A percentile compares a stretch with the other conserved stretches of the same genome.
These are phyloP conservation scores for Neonectria punicea DNA, from an alignment of 2,329 filamentous ascomycete genomes.

Conservation along the genomic window DNA sequence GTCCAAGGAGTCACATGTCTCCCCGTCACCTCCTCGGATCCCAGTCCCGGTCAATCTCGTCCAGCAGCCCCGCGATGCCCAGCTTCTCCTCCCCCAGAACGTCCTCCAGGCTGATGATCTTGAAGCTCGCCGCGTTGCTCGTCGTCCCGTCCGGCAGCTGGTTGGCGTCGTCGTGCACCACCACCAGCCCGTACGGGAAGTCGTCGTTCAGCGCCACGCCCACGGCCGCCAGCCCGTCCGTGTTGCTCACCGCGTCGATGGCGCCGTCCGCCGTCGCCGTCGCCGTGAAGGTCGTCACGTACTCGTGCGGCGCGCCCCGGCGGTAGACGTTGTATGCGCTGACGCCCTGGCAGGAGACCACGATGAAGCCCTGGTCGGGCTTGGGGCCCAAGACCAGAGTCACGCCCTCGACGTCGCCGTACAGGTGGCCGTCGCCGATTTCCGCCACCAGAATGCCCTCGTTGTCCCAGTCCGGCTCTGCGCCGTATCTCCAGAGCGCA, in stretches of 20 bases:
- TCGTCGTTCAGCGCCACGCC: constrained; percentile 53
- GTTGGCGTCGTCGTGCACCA: constrained; percentile 65
- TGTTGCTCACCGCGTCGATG: constrained; percentile 63
- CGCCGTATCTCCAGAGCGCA: constrained; percentile 63
- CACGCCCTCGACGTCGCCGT: constrained; percentile 65
- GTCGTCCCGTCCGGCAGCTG: constrained; percentile 58
- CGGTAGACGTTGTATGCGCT: constrained; percentile 63
- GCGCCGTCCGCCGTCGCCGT: constrained; percentile 52
- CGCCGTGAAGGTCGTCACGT: constrained; percentile 61
- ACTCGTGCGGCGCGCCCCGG: constrained; percentile 59
- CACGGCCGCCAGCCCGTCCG: constrained; percentile 61
- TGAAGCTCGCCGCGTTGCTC: constrained; percentile 60
- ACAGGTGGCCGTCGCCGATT: constrained; percentile 59
- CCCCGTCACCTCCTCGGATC: constrained; percentile 43
- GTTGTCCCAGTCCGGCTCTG: constrained; percentile 56
- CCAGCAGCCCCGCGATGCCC: constrained; percentile 43
- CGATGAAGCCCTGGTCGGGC: constrained; percentile 57
- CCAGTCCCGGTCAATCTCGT: constrained; percentile 52
- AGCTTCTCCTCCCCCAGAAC: constrained; percentile 48
- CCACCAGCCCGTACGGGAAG: constrained; percentile 58
- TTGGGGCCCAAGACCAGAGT: constrained; percentile 59
- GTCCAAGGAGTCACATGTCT: background rate
- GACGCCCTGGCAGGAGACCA: constrained; percentile 64
- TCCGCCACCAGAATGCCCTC: constrained; percentile 51
- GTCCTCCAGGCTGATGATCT: constrained; percentile 56